A percentile compares a stretch with the other conserved stretches of the same genome.
phyloP scores from a whole-genome alignment of 2,329 filamentous ascomycete species.

The Ilyonectria sp. region DNA sequence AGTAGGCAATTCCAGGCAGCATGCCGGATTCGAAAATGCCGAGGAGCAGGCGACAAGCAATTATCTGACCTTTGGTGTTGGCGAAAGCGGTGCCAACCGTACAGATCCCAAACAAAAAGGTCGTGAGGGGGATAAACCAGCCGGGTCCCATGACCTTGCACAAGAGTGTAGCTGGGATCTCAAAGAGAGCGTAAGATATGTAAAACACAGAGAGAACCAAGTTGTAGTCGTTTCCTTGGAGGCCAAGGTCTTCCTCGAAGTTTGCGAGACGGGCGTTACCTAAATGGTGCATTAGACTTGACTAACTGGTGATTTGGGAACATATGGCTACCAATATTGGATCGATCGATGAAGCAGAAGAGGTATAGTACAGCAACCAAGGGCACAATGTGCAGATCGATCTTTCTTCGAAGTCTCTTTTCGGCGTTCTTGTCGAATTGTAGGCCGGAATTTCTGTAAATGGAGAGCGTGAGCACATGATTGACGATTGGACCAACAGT shows the following conservation, averaged over 20 bases:
- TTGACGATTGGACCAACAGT: background rate
- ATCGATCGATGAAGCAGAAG: slow-evolving; percentile 76
- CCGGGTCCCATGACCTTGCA: slow-evolving; percentile 76
- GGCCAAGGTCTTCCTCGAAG: slow-evolving; percentile 66
- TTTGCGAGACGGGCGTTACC: slow-evolving; percentile 69
- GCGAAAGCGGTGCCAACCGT: slow-evolving; percentile 74
- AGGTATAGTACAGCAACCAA: slow-evolving; percentile 69
- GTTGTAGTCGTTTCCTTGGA: slow-evolving; percentile 74
- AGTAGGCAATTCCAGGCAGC: slow-evolving; percentile 76
- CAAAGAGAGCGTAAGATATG: slow-evolving; percentile 74
- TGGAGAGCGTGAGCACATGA: background rate
- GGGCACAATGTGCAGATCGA: slow-evolving; percentile 66
- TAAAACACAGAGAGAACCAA: slow-evolving; percentile 72
- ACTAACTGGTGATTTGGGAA: background rate
- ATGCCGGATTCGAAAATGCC: slow-evolving; percentile 75
- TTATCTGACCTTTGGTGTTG: slow-evolving; percentile 59
- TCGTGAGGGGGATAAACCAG: slow-evolving; percentile 71
- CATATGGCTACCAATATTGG: slow-evolving; percentile 9
- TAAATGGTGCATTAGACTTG: background rate
- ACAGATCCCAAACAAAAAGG: slow-evolving; percentile 69
- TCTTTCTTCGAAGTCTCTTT: slow-evolving; percentile 64
- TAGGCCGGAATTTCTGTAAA: background rate
- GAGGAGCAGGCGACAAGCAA: slow-evolving; percentile 71
- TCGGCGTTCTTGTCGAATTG: slow-evolving; percentile 36
- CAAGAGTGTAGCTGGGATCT: slow-evolving; percentile 72